Percentiles rank a stretch among this genome's conserved stretches.
Evolutionary conservation across 2,329 filamentous ascomycete species (phyloP).

Genomic region (Fusarium sp.): DNA sequence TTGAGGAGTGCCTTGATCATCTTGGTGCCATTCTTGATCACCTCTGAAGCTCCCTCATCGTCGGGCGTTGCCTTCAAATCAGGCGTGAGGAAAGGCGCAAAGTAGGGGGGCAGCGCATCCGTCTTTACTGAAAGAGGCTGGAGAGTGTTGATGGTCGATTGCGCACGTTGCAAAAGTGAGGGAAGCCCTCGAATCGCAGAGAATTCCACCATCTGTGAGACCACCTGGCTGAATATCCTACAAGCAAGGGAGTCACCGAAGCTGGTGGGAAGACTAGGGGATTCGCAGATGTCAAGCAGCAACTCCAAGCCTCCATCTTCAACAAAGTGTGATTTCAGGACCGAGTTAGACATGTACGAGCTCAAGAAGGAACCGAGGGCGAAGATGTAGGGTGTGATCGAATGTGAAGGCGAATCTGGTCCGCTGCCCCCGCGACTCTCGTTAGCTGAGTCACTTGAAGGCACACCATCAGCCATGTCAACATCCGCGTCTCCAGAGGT

Average conservation of each 20-base stretch:
- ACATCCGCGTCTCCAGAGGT: conserved; percentile 62
- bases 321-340: conserved; percentile 79
- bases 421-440: conserved; percentile 28
- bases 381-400: conserved; percentile 77
- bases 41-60: conserved; percentile 50
- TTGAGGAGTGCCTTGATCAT: conserved; percentile 83
- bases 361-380: conserved; percentile 81
- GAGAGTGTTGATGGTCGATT: conserved; percentile 75
- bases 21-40: conserved; percentile 74
- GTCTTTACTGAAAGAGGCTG: conserved; percentile 69
- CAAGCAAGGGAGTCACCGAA: conserved; percentile 72
- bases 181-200: conserved; percentile 86
- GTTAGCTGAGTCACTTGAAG: conserved; percentile 18
- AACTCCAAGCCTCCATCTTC: conserved; percentile 84
- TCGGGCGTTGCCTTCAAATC: conserved; percentile 49
- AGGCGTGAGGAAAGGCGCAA: conserved; percentile 72
- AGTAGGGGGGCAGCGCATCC: conserved; percentile 72
- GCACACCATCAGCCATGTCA: conserved; percentile 71
- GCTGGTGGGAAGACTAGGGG: conserved; percentile 79
- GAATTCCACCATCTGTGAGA: conserved; percentile 82
- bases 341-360: conserved; percentile 79
- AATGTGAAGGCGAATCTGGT: conserved; percentile 45
- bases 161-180: conserved; percentile 80
- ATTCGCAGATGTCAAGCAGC: conserved; percentile 84
- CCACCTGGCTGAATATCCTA: conserved; percentile 77